A percentile compares a stretch with the other conserved stretches of the same genome.
These are phyloP conservation scores for Aegilops bicornis DNA, from an alignment of 176 grass and related monocot genomes.

Conservation along the genomic window DNA sequence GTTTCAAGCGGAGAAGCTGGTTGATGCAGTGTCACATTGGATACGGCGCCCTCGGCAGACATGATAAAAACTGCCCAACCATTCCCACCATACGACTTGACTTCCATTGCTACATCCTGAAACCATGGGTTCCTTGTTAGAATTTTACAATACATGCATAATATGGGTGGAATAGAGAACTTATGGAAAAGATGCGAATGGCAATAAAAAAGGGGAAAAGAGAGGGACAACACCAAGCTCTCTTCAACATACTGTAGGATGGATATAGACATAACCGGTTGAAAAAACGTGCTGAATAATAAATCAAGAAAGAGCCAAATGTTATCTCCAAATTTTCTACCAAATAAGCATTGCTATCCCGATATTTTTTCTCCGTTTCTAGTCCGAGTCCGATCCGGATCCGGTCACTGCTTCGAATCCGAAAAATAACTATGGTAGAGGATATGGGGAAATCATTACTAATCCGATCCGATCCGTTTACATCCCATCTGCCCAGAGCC, in stretches of 20 bases:
- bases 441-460: too few species aligned
- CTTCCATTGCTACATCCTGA: conserved; percentile 58
- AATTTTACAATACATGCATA: conserved; percentile 7
- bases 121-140: conserved; percentile 27
- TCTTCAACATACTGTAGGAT: neutral
- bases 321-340: too few species aligned
- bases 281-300: neutral
- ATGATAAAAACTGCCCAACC: conserved; percentile 66
- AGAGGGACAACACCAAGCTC: neutral
- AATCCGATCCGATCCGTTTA: too few species aligned
- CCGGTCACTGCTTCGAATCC: too few species aligned
- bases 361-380: too few species aligned
- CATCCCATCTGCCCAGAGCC: too few species aligned
- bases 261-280: neutral
- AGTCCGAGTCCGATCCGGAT: too few species aligned
- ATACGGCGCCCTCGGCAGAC: conserved; percentile 66
- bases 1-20: conserved; percentile 40
- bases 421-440: too few species aligned
- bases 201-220: neutral
- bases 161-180: neutral
- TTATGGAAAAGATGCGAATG: neutral
- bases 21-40: conserved; percentile 57
- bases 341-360: too few species aligned
- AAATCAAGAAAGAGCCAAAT: too few species aligned
- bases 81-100: conserved; percentile 54